Percentiles rank a stretch among this genome's conserved stretches.
Evolutionary conservation across 768 basidiomycete species (phyloP).

Genomic region (Baorangia bicolor): DNA sequence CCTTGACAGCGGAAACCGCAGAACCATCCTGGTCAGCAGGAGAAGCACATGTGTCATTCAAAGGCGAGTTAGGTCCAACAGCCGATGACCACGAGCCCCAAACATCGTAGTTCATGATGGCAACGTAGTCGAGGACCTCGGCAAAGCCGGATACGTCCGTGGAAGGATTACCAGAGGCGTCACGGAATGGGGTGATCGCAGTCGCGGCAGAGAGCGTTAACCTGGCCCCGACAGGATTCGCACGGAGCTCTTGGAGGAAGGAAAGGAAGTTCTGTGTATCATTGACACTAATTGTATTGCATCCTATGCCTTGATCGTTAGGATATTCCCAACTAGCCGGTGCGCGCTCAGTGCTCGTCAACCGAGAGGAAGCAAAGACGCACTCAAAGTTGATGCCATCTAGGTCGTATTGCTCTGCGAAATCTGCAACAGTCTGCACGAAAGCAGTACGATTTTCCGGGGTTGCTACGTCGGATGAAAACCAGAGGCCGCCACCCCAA

Average conservation of each 20-base stretch:
- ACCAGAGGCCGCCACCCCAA: conserved; percentile 64
- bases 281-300: conserved; percentile 53
- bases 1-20: conserved; percentile 64
- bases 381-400: conserved; percentile 51
- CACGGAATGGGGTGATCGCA: conserved; percentile 64
- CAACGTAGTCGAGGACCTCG: conserved; percentile 62
- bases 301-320: conserved; percentile 58
- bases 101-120: conserved; percentile 67
- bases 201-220: conserved; percentile 70
- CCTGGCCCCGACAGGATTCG: conserved; percentile 46
- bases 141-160: conserved; percentile 72
- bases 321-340: conserved; percentile 85
- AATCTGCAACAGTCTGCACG: conserved; percentile 51
- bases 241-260: conserved; percentile 71
- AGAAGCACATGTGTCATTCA: conserved; percentile 72
- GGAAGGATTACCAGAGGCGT: conserved; percentile 56
- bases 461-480: conserved; percentile 59
- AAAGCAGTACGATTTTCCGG: conserved; percentile 60
- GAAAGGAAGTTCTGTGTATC: conserved; percentile 78
- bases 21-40: conserved; percentile 63
- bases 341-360: not conserved
- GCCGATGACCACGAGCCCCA: conserved; percentile 51
- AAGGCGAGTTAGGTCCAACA: conserved; percentile 79
- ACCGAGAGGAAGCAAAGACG: not conserved
- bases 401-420: conserved; percentile 50